Conservation (phyloP, 179 eudicot genomes). For the Patellifolia procumbens region DNA sequence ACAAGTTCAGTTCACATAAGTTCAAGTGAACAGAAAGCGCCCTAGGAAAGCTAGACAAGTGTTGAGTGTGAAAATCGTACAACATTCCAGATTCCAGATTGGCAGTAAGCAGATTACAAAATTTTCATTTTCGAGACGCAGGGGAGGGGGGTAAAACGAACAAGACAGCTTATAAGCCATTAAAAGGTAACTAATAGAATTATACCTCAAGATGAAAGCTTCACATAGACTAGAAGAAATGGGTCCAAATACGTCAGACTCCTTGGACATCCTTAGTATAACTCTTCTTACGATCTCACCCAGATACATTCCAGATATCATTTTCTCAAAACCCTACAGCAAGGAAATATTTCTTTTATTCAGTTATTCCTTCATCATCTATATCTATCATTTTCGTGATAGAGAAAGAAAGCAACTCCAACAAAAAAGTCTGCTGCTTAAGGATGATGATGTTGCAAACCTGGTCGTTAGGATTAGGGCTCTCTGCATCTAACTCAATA, state of each 20-base stretch:
- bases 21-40: too few species aligned
- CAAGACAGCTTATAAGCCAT: not conserved
- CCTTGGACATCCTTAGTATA: conserved; percentile 39
- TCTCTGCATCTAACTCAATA: conserved; percentile 44
- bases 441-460: conserved; percentile 16
- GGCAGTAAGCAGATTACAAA: not conserved
- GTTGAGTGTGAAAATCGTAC: not conserved
- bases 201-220: conserved; percentile 46
- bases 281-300: conserved; percentile 56
- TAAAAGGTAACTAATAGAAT: not conserved
- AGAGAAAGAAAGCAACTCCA: not conserved
- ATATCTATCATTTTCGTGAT: not conserved
- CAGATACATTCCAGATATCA: conserved; percentile 54
- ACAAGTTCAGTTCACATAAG: too few species aligned
- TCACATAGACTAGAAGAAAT: conserved; percentile 28
- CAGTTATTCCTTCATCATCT: not conserved
- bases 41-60: not conserved
- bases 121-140: too few species aligned
- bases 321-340: conserved; percentile 50
- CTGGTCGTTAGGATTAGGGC: conserved; percentile 56
- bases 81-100: not conserved
- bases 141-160: not conserved
- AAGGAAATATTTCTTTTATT: not conserved
- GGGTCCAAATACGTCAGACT: conserved; percentile 43
- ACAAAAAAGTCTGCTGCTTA: not conserved